Conservation (phyloP, 495 filamentous ascomycete genomes). For the Penicillium verhagenii region DNA sequence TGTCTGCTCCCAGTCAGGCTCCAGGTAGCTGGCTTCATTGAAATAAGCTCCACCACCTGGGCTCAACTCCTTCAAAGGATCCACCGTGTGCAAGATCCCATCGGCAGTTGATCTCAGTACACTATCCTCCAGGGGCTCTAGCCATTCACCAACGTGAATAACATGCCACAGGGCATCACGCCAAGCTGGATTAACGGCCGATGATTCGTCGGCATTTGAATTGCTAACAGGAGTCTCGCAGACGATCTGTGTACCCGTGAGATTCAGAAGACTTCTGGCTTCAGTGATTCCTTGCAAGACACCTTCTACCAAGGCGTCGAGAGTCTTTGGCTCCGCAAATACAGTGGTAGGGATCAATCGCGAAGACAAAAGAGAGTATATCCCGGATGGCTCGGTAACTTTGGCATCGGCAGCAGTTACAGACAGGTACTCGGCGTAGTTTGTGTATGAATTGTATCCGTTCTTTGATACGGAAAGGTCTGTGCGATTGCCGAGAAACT, state of each 20-base stretch:
- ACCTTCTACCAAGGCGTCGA: constrained; percentile 13
- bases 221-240: constrained; percentile 15
- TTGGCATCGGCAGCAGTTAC: constrained; percentile 11
- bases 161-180: constrained; percentile 22
- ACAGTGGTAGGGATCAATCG: constrained; percentile 21
- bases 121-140: background rate
- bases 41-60: constrained; percentile 20
- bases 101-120: background rate
- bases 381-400: constrained; percentile 15
- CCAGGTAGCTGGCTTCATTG: constrained; percentile 42
- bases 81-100: constrained; percentile 1
- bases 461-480: constrained; percentile 8
- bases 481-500: background rate
- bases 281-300: constrained; percentile 8
- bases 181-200: constrained; percentile 17
- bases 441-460: constrained; percentile 11
- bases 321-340: constrained; percentile 19
- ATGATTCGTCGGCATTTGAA: constrained; percentile 3
- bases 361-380: constrained; percentile 19
- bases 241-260: constrained; percentile 14
- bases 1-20: constrained; percentile 56
- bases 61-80: constrained; percentile 18
- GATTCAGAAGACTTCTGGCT: constrained; percentile 3
- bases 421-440: constrained; percentile 13
- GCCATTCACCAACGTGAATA: constrained; percentile 15